Percentiles rank a stretch among this genome's conserved stretches.
phyloP scores from a whole-genome alignment of 1,139 yeast species.

The Blastobotrys proliferans region DNA sequence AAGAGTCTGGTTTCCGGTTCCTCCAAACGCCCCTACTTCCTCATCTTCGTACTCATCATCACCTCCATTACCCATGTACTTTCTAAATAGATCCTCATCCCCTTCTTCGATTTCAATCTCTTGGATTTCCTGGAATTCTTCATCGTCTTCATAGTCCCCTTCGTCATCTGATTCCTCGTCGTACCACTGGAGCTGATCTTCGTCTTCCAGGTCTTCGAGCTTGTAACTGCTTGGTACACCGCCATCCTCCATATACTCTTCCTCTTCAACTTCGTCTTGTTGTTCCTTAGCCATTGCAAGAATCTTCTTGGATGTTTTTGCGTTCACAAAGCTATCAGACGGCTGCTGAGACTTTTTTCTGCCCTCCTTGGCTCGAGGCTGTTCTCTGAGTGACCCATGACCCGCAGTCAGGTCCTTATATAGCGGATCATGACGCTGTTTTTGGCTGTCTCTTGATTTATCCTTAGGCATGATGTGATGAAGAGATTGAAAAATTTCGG shows the following conservation, averaged over 20 bases:
- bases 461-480: constrained; percentile 33
- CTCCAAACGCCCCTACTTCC: constrained; percentile 50
- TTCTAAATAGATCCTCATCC: constrained; percentile 40
- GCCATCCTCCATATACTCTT: constrained; percentile 39
- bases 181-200: constrained; percentile 23
- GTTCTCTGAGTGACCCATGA: constrained; percentile 62
- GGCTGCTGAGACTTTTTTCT: constrained; percentile 27
- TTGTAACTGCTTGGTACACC: neutral
- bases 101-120: constrained; percentile 48
- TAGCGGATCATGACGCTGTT: constrained; percentile 69
- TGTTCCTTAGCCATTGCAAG: constrained; percentile 85
- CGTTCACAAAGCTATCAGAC: constrained; percentile 68
- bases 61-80: constrained; percentile 37
- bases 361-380: constrained; percentile 27
- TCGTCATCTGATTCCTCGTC: constrained; percentile 39
- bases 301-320: constrained; percentile 78
- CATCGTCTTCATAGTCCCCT: constrained; percentile 37
- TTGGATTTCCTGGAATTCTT: constrained; percentile 42
- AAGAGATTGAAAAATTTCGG: no score
- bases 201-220: constrained; percentile 24
- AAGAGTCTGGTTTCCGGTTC: constrained; percentile 54
- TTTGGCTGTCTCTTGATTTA: constrained; percentile 18
- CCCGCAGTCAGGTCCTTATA: constrained; percentile 69
- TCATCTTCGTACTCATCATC: constrained; percentile 70
- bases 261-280: constrained; percentile 77